Evolutionary conservation across 495 filamentous ascomycete genomes (phyloP), one percentile per base, ranked within the genome.

Genomic region (Penicillium parvum): DNA sequence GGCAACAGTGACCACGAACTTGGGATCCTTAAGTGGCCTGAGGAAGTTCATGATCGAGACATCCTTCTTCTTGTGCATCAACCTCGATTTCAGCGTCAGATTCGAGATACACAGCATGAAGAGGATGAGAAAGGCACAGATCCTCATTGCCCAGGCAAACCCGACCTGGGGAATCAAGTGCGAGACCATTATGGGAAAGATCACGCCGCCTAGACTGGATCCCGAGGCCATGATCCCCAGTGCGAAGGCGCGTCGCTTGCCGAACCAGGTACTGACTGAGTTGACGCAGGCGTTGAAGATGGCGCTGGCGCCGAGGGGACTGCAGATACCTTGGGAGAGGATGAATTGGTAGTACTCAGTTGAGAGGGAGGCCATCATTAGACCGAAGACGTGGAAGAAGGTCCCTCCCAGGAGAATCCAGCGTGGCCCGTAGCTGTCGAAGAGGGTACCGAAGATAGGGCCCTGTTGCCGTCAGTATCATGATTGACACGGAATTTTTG

Each of bases 141-240:
- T 73, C 12, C 86, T 79, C 68, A 90, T 81, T 3, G 86, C 73
- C 87, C 87, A 92, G 2, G 67, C 63, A 47, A 86, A 91, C 5
- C 84, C 86, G 34, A 86, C 72, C 17, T 64, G 36, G 0, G 66
- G 71, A 47, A 90, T 79, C 14, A 89, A 60, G 14, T 75, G 69
- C 7, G 75, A 56, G 29, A 88, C 75, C 76, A 90, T 82, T 57
- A 90, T 89, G 4, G 78, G 71, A 38, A 68, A 69, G 7, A 74
- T 64, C 11, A 75, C 67, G 3, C 68, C 71, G 9, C 64, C 70
- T 5, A 89, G 54, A 9, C 78, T 83, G 0, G 78, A 81, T 0
- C 86, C 86, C 2, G 80, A 69, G 1, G 80, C 74, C 51, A 80
- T 78, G 35, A 90, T 64, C 1, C 86, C 87, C 21, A 86, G 71